These are phyloP conservation scores for Fibroporia radiculosa DNA, from an alignment of 768 basidiomycete genomes.

Conservation along the genomic window DNA sequence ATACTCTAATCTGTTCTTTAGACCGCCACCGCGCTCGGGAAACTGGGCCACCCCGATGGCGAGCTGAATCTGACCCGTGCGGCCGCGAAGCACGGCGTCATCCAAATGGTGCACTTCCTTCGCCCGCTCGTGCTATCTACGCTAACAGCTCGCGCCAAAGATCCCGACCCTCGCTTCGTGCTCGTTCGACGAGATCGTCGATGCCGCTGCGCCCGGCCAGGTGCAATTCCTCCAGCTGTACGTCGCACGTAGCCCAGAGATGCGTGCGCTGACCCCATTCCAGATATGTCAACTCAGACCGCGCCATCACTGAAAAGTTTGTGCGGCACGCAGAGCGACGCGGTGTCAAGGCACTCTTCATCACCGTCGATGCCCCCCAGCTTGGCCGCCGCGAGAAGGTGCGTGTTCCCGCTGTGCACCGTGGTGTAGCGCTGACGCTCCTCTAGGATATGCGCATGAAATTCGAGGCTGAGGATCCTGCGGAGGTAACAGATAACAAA, in stretches of 20 bases:
- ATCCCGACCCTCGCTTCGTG: constrained; percentile 95
- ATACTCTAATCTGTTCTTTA: constrained; percentile 1
- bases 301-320: constrained; percentile 74
- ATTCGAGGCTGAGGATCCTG: constrained; percentile 75
- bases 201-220: constrained; percentile 74
- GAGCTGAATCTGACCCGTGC: constrained; percentile 88
- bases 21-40: constrained; percentile 84
- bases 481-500: constrained; percentile 45
- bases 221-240: constrained; percentile 82
- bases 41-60: constrained; percentile 93
- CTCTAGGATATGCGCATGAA: constrained; percentile 91
- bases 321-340: constrained; percentile 87
- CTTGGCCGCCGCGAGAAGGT: constrained; percentile 88
- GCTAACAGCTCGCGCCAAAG: constrained; percentile 30
- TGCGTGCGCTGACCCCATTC: neutral
- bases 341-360: constrained; percentile 90
- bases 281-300: constrained; percentile 43
- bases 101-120: constrained; percentile 51
- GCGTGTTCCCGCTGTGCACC: neutral
- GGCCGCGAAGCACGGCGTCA: constrained; percentile 69
- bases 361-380: constrained; percentile 96
- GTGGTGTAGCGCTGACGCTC: neutral
- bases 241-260: constrained; percentile 14
- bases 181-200: constrained; percentile 93
- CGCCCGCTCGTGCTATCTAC: neutral